Evolutionary conservation across 2,329 filamentous ascomycete species (phyloP).

Genomic region (Penicillium oxalicum): DNA sequence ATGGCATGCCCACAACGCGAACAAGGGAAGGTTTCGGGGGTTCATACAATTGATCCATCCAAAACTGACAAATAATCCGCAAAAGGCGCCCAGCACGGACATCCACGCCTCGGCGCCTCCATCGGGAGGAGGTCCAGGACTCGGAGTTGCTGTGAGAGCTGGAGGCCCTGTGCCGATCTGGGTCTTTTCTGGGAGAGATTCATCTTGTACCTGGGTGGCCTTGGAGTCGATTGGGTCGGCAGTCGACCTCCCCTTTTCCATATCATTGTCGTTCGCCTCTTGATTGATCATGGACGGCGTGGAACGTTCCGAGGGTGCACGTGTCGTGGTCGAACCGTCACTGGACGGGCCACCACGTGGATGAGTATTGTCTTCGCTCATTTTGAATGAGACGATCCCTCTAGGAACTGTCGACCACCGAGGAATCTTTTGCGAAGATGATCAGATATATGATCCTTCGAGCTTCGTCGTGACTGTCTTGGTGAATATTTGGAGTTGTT

Average conservation of each 20-base stretch:
- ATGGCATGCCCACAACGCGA: too few species aligned
- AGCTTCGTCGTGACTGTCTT: too few species aligned
- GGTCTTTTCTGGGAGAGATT: conserved; percentile 4
- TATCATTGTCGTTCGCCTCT: conserved; percentile 1
- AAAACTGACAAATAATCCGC: conserved; percentile 46
- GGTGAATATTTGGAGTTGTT: too few species aligned
- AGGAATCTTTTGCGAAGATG: too few species aligned
- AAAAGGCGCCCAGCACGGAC: conserved; percentile 47
- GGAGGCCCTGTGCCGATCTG: not conserved
- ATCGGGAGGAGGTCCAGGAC: conserved; percentile 22
- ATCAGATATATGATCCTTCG: too few species aligned
- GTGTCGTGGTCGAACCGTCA: too few species aligned
- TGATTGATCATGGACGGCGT: conserved; percentile 7
- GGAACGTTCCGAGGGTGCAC: not conserved
- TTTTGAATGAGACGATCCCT: too few species aligned
- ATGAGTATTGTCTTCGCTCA: too few species aligned
- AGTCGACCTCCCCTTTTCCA: conserved; percentile 9
- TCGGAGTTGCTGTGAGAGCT: conserved; percentile 5
- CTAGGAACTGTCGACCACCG: too few species aligned
- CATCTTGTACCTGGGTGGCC: not conserved
- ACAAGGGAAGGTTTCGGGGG: too few species aligned
- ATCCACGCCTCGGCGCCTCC: conserved; percentile 30
- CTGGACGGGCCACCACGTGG: too few species aligned
- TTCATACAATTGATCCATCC: conserved; percentile 46
- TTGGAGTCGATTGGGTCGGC: conserved; percentile 1